Base-by-base conservation (phyloP, 768 basidiomycete species). In the Lanmaoa pseudosensibilis region DNA sequence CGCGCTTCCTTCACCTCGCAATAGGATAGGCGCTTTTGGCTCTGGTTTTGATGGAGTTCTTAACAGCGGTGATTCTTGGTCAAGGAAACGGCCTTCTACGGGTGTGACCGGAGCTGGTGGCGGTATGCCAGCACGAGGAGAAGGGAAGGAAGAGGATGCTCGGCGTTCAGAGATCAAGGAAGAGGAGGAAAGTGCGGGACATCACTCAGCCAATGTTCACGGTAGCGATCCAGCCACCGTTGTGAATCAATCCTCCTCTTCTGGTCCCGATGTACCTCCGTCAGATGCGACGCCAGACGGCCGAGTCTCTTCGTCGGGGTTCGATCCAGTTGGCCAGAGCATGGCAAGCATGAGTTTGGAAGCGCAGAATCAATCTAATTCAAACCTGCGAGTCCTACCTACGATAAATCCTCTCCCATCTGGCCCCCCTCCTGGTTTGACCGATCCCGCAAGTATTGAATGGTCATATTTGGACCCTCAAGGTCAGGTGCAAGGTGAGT, bases 401-500 rank as follows among this genome's bases (percentile, higher is more conserved):
- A 53, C 57, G 15, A 51, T 30, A 19, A 61, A 59, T 40, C 25
- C 56, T 51, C 56, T 65, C n/a, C 44, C 61, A 19, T 59, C 62
- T 40, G 73, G 69, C 10, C 74, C 79, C 15, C 80, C 81, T 47
- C 79, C 80, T 50, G 80, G 78, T 47, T 62, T 80, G 39, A 58
- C 72, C 44, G 87, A 88, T 74, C 76, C 82, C 33, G 78, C 80
- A 30, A 79, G 72, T 59, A 72, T 94, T 21, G 85, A 92, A 68
- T 98, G 94, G 94, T 89, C 86, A 23, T 98, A 98, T 72, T 83
- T 93, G 48, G 94, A 98, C 68, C 94, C 93, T 19, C 84, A 89
- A 62, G 93, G 94, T n/a, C 83, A 88, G 56, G 76, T 95, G 40
- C 94, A 98, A 84, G 94, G 94, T 92, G 64, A 61, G 74, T 62